phyloP scores from a whole-genome alignment of 2,329 filamentous ascomycete genomes.

The Penicillium sp. region DNA sequence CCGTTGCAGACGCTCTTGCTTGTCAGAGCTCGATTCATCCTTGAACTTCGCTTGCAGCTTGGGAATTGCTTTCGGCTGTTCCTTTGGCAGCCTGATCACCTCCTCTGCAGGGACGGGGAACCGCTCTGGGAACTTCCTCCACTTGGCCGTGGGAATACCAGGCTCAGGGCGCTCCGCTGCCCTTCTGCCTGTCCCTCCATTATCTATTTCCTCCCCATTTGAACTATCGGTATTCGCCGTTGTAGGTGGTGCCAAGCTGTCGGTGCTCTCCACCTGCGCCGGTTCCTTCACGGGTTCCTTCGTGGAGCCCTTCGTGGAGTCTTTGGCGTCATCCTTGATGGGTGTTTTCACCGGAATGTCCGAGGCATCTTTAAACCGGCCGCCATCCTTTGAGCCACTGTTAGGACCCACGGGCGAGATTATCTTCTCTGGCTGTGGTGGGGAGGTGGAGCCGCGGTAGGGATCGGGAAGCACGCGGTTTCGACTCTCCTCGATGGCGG shows the following conservation, averaged over 20 bases:
- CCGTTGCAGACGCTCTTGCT: slow-evolving; percentile 56
- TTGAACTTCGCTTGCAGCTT: slow-evolving; percentile 66
- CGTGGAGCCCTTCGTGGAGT: background rate
- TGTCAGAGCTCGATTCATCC: slow-evolving; percentile 52
- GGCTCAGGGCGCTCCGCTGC: slow-evolving; percentile 24
- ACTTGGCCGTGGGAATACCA: slow-evolving; percentile 48
- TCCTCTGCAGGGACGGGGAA: slow-evolving; percentile 66
- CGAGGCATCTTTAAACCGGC: background rate
- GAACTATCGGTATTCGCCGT: background rate
- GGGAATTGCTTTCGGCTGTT: slow-evolving; percentile 60
- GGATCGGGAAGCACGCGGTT: slow-evolving; percentile 12
- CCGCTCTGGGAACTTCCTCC: slow-evolving; percentile 64
- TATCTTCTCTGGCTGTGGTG: slow-evolving; percentile 5
- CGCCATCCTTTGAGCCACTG: slow-evolving; percentile 2
- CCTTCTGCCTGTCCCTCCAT: slow-evolving; percentile 29
- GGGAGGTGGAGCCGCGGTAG: slow-evolving; percentile 12
- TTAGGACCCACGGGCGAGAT: slow-evolving; percentile 1
- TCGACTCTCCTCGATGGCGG: slow-evolving; percentile 7
- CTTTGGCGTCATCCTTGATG: slow-evolving; percentile 5
- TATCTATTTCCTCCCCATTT: slow-evolving; percentile 19
- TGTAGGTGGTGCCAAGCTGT: background rate
- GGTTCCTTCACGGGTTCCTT: background rate
- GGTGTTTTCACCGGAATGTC: slow-evolving; percentile 3
- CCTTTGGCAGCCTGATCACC: slow-evolving; percentile 67
- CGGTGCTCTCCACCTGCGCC: background rate